Base-by-base conservation (phyloP, 2,329 filamentous ascomycete genomes). In the Zymoseptoria brevis region DNA sequence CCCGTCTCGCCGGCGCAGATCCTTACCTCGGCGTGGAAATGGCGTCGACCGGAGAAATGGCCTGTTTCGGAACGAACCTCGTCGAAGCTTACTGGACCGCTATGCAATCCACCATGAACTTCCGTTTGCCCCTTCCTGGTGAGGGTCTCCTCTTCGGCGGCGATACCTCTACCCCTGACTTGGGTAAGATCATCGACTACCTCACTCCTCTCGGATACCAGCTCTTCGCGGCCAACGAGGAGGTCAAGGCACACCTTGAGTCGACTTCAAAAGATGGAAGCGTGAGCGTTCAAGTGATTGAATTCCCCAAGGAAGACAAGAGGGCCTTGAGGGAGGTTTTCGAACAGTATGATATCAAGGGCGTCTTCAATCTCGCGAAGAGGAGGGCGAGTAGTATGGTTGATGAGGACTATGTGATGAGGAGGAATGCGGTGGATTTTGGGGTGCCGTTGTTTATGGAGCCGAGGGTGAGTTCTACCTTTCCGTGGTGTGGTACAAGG, bases 11-110 rank as follows among this genome's bases (percentile, higher is more conserved):
- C 53, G 94, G 94, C 68, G 94, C 94, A 55, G 94, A 99, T 72
- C 94, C 94, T 57, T 97, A 96, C 85, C 84, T 99, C 62, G 94
- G 94, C 60, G 94, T 99, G 59, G 94, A 99, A 78, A 99, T 99
- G 94, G 81, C 90, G 51, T 91, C 87, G 65, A 99, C 94, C 19
- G 94, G 94, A 75, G 94, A 99, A 79, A 96, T 99, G 82, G 94
- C 94, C 66, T 97, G 94, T 80, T 99, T 99, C 77, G 94, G 94
- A 64, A 96, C 94, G 80, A 83, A 96, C 72, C 84, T 99, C 9
- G 83, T 97, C 54, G 94, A 99, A 75, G 94, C 94, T 57, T 99
- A 99, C 84, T 99, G 94, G 94, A 83, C 92, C 24, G 95, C 92
- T 19, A 81, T 96, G 62, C 94, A 99, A 78, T 94, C 90, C 19